These are phyloP conservation scores for Saccharomycopsis synnaedendra DNA, from an alignment of 805 yeast species.

Conservation along the genomic window DNA sequence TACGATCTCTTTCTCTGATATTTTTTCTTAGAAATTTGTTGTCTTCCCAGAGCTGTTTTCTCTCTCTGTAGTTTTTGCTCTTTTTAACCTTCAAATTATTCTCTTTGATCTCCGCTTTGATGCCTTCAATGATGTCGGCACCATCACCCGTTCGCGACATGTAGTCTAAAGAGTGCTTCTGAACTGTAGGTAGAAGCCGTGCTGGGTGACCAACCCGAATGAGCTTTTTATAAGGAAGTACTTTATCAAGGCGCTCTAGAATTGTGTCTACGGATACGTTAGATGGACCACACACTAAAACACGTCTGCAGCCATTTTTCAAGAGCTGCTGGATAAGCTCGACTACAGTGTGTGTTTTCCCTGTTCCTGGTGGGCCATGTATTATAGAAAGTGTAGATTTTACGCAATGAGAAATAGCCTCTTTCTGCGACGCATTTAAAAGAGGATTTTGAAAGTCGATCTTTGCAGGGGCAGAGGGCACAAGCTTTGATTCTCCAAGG, in stretches of 20 bases:
- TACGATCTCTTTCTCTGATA: conserved; percentile 51
- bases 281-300: conserved; percentile 89
- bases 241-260: conserved; percentile 53
- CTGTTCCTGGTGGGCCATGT: conserved; percentile 77
- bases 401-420: conserved; percentile 61
- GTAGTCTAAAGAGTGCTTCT: conserved; percentile 67
- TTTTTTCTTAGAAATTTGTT: conserved; percentile 64
- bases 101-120: conserved; percentile 57
- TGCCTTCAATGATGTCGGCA: conserved; percentile 53
- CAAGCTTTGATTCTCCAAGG: conserved; percentile 32
- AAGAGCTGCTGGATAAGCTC: conserved; percentile 71
- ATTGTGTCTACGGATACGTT: conserved; percentile 89
- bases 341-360: conserved; percentile 72
- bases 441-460: conserved; percentile 29
- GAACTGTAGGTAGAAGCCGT: conserved; percentile 48
- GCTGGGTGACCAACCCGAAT: conserved; percentile 93
- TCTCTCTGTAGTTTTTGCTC: conserved; percentile 49
- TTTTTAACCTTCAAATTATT: conserved; percentile 48
- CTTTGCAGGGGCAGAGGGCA: conserved; percentile 18
- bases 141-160: conserved; percentile 47
- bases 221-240: conserved; percentile 35
- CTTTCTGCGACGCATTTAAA: conserved; percentile 50
- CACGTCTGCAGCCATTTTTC: conserved; percentile 33
- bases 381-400: conserved; percentile 47
- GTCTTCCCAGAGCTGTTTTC: conserved; percentile 56